Conservation (phyloP, 1,284 basidiomycete species). For the Kwoniella shivajii region DNA sequence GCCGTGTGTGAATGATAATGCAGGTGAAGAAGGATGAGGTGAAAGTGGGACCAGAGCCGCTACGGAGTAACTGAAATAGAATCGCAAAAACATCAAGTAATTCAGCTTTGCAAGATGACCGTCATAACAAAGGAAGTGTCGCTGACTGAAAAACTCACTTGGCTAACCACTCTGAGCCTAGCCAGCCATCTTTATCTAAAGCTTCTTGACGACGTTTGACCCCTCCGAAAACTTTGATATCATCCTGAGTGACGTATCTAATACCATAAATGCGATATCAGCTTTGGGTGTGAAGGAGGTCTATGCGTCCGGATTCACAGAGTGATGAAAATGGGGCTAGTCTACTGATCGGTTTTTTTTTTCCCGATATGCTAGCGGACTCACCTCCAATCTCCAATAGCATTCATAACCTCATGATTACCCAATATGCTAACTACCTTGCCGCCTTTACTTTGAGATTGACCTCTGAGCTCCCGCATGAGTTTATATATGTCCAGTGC, state of each 20-base stretch:
- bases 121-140: not conserved
- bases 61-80: conserved; percentile 65
- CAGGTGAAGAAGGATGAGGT: conserved; percentile 67
- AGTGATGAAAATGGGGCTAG: too few relatives aligned
- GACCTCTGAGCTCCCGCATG: conserved; percentile 77
- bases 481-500: conserved; percentile 77
- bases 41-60: conserved; percentile 77
- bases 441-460: conserved; percentile 71
- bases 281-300: not conserved
- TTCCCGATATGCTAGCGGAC: conserved; percentile 9
- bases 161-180: conserved; percentile 77
- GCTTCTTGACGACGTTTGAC: conserved; percentile 66
- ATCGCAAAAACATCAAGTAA: not conserved
- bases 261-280: not conserved
- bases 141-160: conserved; percentile 57
- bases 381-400: conserved; percentile 83
- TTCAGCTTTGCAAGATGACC: not conserved
- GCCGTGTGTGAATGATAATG: conserved; percentile 80
- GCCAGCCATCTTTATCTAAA: conserved; percentile 70
- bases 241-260: conserved; percentile 78
- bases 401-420: conserved; percentile 73
- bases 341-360: not conserved
- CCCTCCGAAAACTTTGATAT: conserved; percentile 78
- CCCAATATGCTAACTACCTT: conserved; percentile 75
- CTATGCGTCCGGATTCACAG: too few relatives aligned